These are phyloP conservation scores for Tuber magnatum DNA, from an alignment of 495 filamentous ascomycete species.

Conservation along the genomic window DNA sequence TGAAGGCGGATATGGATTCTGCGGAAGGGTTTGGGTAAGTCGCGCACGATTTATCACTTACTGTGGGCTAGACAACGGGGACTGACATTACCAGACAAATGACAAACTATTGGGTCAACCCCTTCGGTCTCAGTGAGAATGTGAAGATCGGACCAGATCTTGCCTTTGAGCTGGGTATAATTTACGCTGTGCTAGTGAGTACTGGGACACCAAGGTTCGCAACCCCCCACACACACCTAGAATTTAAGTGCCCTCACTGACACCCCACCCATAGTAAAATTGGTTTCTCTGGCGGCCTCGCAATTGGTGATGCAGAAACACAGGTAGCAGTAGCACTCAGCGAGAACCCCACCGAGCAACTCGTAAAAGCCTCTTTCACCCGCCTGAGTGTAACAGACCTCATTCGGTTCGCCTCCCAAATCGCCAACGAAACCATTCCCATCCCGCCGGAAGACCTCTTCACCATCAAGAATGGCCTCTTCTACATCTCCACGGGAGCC, in stretches of 20 bases:
- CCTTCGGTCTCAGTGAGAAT: constrained; percentile 22
- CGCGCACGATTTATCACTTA: too few relatives aligned
- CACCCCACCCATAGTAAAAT: constrained; percentile 10
- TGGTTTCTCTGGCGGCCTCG: constrained; percentile 25
- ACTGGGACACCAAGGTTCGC: constrained; percentile 25
- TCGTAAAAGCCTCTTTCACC: constrained; percentile 21
- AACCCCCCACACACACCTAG: not conserved
- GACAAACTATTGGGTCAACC: constrained; percentile 27
- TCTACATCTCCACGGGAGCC: constrained; percentile 28
- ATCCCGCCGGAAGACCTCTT: constrained; percentile 22
- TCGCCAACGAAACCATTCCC: constrained; percentile 20
- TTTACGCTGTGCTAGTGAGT: constrained; percentile 18
- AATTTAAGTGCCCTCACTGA: not conserved
- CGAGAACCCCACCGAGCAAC: constrained; percentile 27
- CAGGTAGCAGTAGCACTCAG: constrained; percentile 25
- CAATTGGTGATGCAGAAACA: constrained; percentile 21
- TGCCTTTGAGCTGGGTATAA: constrained; percentile 28
- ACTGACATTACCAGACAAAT: constrained; percentile 15
- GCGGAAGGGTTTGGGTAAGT: constrained; percentile 25
- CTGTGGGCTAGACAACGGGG: not conserved
- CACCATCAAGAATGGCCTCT: constrained; percentile 13
- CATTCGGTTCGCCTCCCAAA: constrained; percentile 18
- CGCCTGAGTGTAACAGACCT: constrained; percentile 25
- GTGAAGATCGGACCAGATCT: constrained; percentile 32
- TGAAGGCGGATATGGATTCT: constrained; percentile 21